phyloP scores from a whole-genome alignment of 169 alveolate genomes.

The Plasmodium malariae region DNA sequence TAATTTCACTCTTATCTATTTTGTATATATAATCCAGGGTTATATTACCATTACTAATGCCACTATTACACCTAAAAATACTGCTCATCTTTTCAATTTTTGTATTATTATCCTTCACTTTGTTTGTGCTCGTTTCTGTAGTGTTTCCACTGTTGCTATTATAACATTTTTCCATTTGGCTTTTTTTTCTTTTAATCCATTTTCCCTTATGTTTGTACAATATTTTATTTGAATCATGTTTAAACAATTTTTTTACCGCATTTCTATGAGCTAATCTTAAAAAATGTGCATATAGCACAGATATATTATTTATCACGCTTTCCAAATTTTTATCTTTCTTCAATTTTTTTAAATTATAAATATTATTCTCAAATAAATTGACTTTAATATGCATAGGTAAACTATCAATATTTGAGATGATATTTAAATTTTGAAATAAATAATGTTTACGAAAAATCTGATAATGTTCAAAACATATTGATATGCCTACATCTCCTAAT shows the following conservation, averaged over 20 bases:
- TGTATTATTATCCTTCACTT: background rate
- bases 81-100: background rate
- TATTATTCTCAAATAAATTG: background rate
- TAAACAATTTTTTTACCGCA: constrained; percentile 58
- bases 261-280: constrained; percentile 65
- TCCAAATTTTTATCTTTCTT: constrained; percentile 20
- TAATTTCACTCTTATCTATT: constrained; percentile 44
- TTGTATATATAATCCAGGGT: constrained; percentile 47
- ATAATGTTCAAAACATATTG: constrained; percentile 73
- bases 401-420: constrained; percentile 34
- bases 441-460: constrained; percentile 60
- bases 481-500: constrained; percentile 28
- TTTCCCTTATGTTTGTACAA: constrained; percentile 49
- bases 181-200: constrained; percentile 53
- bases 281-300: constrained; percentile 53
- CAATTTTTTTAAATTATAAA: constrained; percentile 23
- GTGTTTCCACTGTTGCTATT: background rate
- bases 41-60: background rate
- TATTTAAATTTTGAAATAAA: constrained; percentile 61
- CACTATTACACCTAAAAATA: background rate
- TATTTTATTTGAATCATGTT: constrained; percentile 30
- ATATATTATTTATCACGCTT: constrained; percentile 14
- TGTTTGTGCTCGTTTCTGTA: background rate
- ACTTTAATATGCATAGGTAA: constrained; percentile 71
- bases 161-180: background rate